These are phyloP conservation scores for Neofusicoccum cordaticola DNA, from an alignment of 2,329 filamentous ascomycete species.

Conservation along the genomic window DNA sequence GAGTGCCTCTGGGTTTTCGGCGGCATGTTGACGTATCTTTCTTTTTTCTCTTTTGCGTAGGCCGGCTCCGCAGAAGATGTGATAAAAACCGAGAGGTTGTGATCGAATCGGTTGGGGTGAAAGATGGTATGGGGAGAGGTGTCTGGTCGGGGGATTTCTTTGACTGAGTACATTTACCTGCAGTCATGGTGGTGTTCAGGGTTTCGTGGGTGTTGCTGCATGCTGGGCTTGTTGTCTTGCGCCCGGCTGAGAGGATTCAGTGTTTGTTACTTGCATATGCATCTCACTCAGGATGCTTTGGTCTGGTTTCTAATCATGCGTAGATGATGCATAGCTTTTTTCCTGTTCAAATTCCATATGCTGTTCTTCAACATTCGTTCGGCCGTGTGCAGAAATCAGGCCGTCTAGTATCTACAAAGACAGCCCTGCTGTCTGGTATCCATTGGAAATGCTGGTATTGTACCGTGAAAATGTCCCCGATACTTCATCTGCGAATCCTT, in stretches of 20 bases:
- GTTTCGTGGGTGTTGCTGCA: background rate
- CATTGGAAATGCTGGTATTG: background rate
- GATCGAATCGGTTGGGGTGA: background rate
- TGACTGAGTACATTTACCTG: background rate
- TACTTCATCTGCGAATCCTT: too few relatives aligned
- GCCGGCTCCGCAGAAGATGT: background rate
- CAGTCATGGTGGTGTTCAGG: background rate
- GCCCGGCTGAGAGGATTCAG: background rate
- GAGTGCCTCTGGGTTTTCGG: background rate
- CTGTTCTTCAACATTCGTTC: background rate
- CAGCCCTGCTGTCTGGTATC: constrained; percentile 12
- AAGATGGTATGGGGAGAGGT: background rate
- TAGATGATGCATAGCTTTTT: background rate
- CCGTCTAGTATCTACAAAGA: constrained; percentile 5
- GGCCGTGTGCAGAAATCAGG: background rate
- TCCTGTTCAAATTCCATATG: background rate
- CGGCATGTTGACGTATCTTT: constrained; percentile 4
- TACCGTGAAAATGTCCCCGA: background rate
- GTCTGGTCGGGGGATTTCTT: background rate
- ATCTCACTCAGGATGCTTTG: background rate
- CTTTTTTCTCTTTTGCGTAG: background rate
- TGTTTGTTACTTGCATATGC: background rate
- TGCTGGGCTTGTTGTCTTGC: background rate
- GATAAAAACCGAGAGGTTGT: background rate
- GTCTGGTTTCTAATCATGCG: background rate